phyloP scores from a whole-genome alignment of 2,329 filamentous ascomycete genomes.

The Alternaria sp. region DNA sequence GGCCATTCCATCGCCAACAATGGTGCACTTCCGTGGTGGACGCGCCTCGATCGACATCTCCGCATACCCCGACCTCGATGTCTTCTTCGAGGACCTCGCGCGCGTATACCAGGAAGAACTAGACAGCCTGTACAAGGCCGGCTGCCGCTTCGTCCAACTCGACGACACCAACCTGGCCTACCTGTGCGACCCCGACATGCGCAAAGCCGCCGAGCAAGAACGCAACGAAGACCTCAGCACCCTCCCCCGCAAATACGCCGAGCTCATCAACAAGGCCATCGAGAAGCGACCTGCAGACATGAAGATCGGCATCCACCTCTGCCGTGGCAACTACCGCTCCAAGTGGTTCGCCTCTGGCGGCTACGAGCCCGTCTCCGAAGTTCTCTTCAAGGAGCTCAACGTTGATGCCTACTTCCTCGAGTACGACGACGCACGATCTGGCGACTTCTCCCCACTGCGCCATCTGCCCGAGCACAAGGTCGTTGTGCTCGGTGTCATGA shows the following conservation, averaged over 20 bases:
- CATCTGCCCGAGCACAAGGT: slow-evolving; percentile 62
- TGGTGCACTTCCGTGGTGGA: slow-evolving; percentile 66
- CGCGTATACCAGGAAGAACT: slow-evolving; percentile 64
- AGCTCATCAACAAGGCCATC: slow-evolving; percentile 63
- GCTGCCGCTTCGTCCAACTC: slow-evolving; percentile 64
- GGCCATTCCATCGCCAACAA: slow-evolving; percentile 65
- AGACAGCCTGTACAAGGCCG: slow-evolving; percentile 60
- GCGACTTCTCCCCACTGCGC: slow-evolving; percentile 63
- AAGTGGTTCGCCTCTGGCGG: slow-evolving; percentile 66
- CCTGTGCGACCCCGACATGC: slow-evolving; percentile 64
- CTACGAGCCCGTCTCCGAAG: slow-evolving; percentile 65
- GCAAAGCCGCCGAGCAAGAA: slow-evolving; percentile 56
- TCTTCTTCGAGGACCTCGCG: slow-evolving; percentile 63
- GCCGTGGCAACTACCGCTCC: slow-evolving; percentile 63
- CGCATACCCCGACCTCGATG: slow-evolving; percentile 62
- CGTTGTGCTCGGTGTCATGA: slow-evolving; percentile 64
- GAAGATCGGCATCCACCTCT: slow-evolving; percentile 64
- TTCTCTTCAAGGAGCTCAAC: slow-evolving; percentile 63
- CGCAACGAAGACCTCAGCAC: slow-evolving; percentile 59
- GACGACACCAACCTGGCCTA: slow-evolving; percentile 68
- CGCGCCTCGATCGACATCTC: slow-evolving; percentile 60
- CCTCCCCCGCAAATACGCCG: slow-evolving; percentile 60
- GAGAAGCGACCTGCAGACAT: slow-evolving; percentile 60
- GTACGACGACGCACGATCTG: slow-evolving; percentile 63
- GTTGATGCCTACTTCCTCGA: slow-evolving; percentile 67